phyloP scores from a whole-genome alignment of 164 flowering plant genomes.

The Tetrastigma voinierianum region DNA sequence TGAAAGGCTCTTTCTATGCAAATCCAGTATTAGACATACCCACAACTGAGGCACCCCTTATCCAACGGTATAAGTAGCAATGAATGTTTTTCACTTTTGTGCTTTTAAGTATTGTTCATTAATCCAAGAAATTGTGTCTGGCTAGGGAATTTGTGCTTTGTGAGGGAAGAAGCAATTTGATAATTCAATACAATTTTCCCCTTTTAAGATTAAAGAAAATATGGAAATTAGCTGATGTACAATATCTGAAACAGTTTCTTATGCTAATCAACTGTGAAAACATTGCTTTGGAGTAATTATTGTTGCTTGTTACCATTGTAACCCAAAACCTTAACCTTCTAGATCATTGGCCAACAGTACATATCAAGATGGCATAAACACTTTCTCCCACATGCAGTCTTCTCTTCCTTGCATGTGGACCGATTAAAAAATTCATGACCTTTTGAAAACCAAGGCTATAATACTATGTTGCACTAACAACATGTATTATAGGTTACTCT shows the following conservation, averaged over 20 bases:
- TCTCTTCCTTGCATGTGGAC: too few species aligned
- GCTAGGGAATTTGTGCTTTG: neutral
- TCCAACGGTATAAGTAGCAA: constrained; percentile 50
- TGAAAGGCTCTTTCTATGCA: constrained; percentile 95
- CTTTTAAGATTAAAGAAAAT: neutral
- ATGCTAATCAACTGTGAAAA: neutral
- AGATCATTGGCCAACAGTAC: too few species aligned
- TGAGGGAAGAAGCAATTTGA: neutral
- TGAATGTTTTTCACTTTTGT: neutral
- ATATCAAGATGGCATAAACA: too few species aligned
- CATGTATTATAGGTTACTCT: too few species aligned
- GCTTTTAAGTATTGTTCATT: neutral
- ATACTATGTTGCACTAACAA: too few species aligned
- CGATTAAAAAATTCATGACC: too few species aligned
- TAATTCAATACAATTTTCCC: neutral
- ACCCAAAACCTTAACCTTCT: too few species aligned
- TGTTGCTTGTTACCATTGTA: too few species aligned
- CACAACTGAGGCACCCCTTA: constrained; percentile 57
- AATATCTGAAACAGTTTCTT: neutral
- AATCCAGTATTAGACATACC: constrained; percentile 85
- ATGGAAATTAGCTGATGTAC: neutral
- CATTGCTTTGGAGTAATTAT: too few species aligned
- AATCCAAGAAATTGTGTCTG: neutral
- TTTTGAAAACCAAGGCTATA: too few species aligned
- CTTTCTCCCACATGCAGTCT: too few species aligned